phyloP scores from a whole-genome alignment of 2,329 filamentous ascomycete species.

The Herpotrichia juniperi region DNA sequence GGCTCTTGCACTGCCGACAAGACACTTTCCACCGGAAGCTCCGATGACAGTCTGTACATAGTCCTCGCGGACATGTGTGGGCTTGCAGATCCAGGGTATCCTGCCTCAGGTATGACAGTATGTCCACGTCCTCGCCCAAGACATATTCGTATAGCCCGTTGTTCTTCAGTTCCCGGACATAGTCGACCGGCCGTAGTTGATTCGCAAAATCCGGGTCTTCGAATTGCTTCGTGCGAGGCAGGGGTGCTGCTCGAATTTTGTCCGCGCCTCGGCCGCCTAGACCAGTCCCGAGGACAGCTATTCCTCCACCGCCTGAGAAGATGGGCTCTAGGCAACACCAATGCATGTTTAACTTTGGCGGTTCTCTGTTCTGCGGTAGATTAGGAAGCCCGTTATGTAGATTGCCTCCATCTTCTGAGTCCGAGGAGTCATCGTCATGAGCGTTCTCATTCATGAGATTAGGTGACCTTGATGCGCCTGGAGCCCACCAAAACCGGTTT shows the following conservation, averaged over 20 bases:
- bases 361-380: conserved; percentile 40
- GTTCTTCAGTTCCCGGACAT: conserved; percentile 48
- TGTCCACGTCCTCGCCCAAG: conserved; percentile 47
- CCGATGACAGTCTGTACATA: conserved; percentile 64
- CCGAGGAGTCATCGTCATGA: conserved; percentile 44
- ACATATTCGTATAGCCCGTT: conserved; percentile 50
- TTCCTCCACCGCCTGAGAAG: conserved; percentile 65
- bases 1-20: conserved; percentile 62
- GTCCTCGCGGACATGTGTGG: conserved; percentile 59
- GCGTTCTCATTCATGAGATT: conserved; percentile 63
- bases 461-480: conserved; percentile 60
- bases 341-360: conserved; percentile 60
- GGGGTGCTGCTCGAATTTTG: conserved; percentile 61
- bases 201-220: conserved; percentile 61
- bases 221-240: conserved; percentile 61
- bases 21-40: conserved; percentile 66
- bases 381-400: conserved; percentile 43
- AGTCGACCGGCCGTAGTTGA: conserved; percentile 55
- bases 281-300: conserved; percentile 59
- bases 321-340: conserved; percentile 67
- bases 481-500: conserved; percentile 65
- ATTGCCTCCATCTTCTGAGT: conserved; percentile 44
- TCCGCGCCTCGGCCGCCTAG: conserved; percentile 59
- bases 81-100: conserved; percentile 51
- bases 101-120: conserved; percentile 47